Base-by-base conservation (phyloP, 2,329 filamentous ascomycete species). In the Diplodia mutila region DNA sequence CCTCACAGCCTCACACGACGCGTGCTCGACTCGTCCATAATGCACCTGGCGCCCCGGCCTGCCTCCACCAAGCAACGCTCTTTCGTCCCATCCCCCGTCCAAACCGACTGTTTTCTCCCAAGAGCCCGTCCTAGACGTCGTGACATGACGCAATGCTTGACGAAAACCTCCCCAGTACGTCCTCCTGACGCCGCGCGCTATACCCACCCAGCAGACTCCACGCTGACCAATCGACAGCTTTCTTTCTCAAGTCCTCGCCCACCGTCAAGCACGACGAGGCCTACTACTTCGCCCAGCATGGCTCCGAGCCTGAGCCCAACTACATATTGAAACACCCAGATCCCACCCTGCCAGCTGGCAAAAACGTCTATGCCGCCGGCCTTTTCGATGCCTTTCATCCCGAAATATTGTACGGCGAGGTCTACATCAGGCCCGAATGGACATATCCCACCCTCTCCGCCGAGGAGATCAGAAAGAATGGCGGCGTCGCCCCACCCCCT, bases 381-480 rank as follows among this genome's bases (percentile, higher is more conserved):
- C 85, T 98, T 2, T 91, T 91, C 78, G 94, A 98, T 76, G 89
- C 92, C 27, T 89, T 89, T 79, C 90, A 90, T 71, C 86, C 90
- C 0, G 91, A 93, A 34, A 87, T 98, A 67, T 84, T 98, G 67
- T 98, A 91, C 74, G 95, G 89, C 70, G 94, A 98, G 77, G 91
- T 97, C 25, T 83, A 94, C 21, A 87, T 97, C 66, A 86, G 89
- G 73, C 94, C 94, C 7, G 90, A 93, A 78, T 97, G 94, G 91
- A 88, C 90, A 27, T 91, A 94, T 68, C 91, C 93, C 0, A 89
- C 89, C 0, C 85, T 97, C 7, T 94, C 92, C 0, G 88, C 91
- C 57, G 92, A 95, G 65, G 91, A 96, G 75, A 86, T 94, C 67
- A 88, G 92, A 69, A 85, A 80, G 69, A 86, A 91, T 74, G 89